Conservation (phyloP, 164 flowering plant species). For the Hamamelis virginiana region DNA sequence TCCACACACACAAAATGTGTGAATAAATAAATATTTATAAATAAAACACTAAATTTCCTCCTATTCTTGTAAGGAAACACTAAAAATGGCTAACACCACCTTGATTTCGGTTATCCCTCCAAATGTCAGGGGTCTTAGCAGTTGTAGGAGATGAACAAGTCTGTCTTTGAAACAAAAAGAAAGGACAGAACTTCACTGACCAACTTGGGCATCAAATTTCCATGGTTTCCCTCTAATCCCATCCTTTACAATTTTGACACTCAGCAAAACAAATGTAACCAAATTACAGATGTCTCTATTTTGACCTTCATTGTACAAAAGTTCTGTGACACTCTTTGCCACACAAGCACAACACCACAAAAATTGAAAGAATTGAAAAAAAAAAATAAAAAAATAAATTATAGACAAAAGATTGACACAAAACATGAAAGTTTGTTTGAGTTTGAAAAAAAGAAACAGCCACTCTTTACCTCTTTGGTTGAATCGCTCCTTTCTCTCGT, state of each 20-base stretch:
- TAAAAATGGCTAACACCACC: slow-evolving; percentile 1
- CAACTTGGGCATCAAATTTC: neutral
- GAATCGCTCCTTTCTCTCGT: slow-evolving; percentile 18
- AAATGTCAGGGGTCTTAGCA: slow-evolving; percentile 17
- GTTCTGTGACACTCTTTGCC: neutral
- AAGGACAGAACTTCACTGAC: too few relatives aligned
- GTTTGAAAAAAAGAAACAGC: slow-evolving; percentile 4
- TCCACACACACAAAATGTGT: too few relatives aligned
- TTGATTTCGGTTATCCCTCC: slow-evolving; percentile 14
- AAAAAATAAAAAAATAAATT: too few relatives aligned
- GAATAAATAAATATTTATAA: too few relatives aligned
- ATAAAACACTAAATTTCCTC: neutral
- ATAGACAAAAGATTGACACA: neutral
- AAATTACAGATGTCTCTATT: neutral
- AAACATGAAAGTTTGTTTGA: slow-evolving; percentile 6
- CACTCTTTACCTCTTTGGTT: slow-evolving; percentile 15
- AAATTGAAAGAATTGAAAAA: too few relatives aligned
- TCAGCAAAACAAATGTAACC: too few relatives aligned
- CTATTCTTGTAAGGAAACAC: neutral
- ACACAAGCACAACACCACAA: too few relatives aligned
- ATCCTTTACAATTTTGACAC: neutral
- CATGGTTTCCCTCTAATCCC: neutral
- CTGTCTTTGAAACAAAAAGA: neutral
- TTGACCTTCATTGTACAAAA: neutral
- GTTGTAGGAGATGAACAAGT: slow-evolving; percentile 22